Conservation (phyloP, 805 yeast species). For the Metschnikowia bowlesiae region DNA sequence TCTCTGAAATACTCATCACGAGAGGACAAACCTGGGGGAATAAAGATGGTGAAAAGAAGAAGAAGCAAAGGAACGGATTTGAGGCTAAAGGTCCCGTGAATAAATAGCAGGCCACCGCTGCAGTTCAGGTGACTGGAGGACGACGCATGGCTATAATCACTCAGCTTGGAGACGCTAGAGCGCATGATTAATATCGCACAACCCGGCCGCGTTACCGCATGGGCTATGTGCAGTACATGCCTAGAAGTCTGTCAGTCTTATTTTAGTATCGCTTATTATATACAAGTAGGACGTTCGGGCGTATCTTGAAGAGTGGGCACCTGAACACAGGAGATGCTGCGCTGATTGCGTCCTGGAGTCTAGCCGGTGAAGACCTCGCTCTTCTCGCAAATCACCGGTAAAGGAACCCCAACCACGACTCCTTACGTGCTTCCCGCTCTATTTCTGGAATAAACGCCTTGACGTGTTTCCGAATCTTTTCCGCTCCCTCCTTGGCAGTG, state of each 20-base stretch:
- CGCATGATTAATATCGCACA: constrained; percentile 6
- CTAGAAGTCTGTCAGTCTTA: no score
- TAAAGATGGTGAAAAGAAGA: neutral
- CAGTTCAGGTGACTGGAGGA: neutral
- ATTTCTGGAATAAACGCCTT: constrained; percentile 70
- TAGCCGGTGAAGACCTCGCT: no score
- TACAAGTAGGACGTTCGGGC: neutral
- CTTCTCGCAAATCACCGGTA: constrained; percentile 19
- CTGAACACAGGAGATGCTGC: no score
- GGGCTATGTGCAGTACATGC: neutral
- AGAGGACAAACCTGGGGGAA: neutral
- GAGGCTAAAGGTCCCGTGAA: no score
- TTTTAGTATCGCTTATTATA: neutral
- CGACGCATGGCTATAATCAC: neutral
- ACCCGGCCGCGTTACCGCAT: constrained; percentile 7
- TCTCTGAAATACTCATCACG: neutral
- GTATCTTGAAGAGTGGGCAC: no score
- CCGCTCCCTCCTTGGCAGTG: constrained; percentile 71
- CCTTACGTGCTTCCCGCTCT: constrained; percentile 61
- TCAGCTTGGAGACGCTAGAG: neutral
- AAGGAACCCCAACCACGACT: constrained; percentile 56
- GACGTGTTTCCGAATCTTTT: constrained; percentile 70
- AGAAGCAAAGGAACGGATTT: no score
- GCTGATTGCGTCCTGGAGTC: no score
- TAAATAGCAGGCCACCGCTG: no score